phyloP scores from a whole-genome alignment of 1,139 yeast species.

The Yamadazyma dendronema region DNA sequence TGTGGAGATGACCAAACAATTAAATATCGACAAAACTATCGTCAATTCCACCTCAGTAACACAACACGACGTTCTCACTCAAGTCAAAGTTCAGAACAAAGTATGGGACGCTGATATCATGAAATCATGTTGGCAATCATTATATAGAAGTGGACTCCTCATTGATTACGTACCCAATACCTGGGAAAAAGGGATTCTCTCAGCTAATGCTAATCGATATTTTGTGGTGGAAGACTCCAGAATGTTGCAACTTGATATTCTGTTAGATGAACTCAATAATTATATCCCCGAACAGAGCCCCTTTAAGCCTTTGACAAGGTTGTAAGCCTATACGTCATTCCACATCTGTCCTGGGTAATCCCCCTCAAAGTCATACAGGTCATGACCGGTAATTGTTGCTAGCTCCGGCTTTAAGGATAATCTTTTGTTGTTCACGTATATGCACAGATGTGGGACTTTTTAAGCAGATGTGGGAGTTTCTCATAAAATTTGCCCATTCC shows the following conservation, averaged over 20 bases:
- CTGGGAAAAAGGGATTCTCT: conserved; percentile 31
- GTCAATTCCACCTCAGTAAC: conserved; percentile 34
- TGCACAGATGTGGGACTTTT: background rate
- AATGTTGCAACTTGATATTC: conserved; percentile 48
- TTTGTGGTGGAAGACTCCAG: conserved; percentile 42
- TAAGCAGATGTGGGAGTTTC: no score
- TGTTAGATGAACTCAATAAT: conserved; percentile 41
- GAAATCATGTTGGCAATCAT: conserved; percentile 54
- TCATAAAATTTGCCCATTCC: background rate
- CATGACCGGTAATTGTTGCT: no score
- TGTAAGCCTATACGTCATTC: conserved; percentile 16
- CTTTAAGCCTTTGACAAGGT: conserved; percentile 31
- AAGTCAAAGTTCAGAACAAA: conserved; percentile 41
- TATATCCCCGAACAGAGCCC: conserved; percentile 29
- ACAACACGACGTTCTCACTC: conserved; percentile 34
- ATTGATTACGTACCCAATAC: conserved; percentile 35
- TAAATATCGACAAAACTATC: conserved; percentile 28
- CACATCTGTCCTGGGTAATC: no score
- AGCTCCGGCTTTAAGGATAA: no score
- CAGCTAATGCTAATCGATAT: conserved; percentile 30
- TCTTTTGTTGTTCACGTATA: background rate
- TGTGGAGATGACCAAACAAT: conserved; percentile 46
- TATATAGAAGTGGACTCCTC: conserved; percentile 37
- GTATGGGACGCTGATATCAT: conserved; percentile 49
- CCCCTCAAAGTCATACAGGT: no score